Percentiles rank a stretch among this genome's conserved stretches.
These are phyloP conservation scores for Dissophora globulifera DNA, from an alignment of 192 early-diverging fungal species.

Conservation along the genomic window DNA sequence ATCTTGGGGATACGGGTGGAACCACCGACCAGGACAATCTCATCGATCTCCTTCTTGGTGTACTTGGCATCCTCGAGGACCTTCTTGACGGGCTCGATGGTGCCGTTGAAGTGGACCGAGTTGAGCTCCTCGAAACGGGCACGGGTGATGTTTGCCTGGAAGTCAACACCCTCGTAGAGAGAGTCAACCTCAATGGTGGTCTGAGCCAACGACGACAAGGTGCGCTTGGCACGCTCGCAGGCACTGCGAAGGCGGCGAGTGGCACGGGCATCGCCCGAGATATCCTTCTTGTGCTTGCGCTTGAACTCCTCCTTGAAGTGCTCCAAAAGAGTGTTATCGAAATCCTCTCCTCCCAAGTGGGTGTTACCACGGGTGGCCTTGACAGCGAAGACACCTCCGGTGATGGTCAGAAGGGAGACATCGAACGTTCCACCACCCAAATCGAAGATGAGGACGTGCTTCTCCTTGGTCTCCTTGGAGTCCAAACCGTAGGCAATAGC, in stretches of 20 bases:
- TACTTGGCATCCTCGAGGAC: slow-evolving; percentile 88
- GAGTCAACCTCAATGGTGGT: slow-evolving; percentile 91
- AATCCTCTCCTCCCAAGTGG: slow-evolving; percentile 87
- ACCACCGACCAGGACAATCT: slow-evolving; percentile 88
- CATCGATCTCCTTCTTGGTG: slow-evolving; percentile 79
- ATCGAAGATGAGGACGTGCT: slow-evolving; percentile 83
- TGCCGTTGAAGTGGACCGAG: slow-evolving; percentile 88
- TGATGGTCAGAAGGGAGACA: slow-evolving; percentile 84
- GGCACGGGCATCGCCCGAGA: slow-evolving; percentile 82
- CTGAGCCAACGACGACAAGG: slow-evolving; percentile 88
- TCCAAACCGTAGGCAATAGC: slow-evolving; percentile 89
- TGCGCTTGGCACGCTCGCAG: slow-evolving; percentile 95
- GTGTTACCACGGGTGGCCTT: slow-evolving; percentile 86
- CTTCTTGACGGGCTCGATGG: slow-evolving; percentile 90
- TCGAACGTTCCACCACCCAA: slow-evolving; percentile 89
- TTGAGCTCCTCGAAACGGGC: slow-evolving; percentile 97
- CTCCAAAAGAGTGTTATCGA: slow-evolving; percentile 86
- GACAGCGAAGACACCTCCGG: slow-evolving; percentile 82
- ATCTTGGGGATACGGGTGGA: slow-evolving; percentile 96
- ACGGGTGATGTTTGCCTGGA: slow-evolving; percentile 91
- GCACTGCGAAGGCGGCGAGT: slow-evolving; percentile 92
- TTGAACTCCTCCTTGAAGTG: slow-evolving; percentile 94
- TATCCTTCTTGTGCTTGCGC: slow-evolving; percentile 85
- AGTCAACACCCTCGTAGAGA: slow-evolving; percentile 85
- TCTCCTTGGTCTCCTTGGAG: slow-evolving; percentile 77